A percentile compares a stretch with the other conserved stretches of the same genome.
These are phyloP conservation scores for Trypanosomatidae sp. DNA, from an alignment of 208 protist genomes.

Conservation along the genomic window DNA sequence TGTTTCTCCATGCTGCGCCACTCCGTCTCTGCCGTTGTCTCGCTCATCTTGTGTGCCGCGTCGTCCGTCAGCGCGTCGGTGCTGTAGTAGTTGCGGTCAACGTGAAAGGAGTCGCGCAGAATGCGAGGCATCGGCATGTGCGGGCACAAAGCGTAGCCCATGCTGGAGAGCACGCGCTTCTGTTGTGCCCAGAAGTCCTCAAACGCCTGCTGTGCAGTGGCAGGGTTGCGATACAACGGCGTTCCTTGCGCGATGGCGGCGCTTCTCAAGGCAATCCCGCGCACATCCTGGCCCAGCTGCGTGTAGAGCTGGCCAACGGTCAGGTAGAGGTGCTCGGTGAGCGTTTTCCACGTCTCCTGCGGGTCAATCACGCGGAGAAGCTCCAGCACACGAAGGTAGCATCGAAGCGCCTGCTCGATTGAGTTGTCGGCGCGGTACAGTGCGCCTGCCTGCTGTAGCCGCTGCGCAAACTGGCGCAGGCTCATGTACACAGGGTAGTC, in stretches of 20 bases:
- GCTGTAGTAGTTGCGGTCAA: slow-evolving; percentile 56
- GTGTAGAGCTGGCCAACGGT: slow-evolving; percentile 58
- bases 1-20: slow-evolving; percentile 74
- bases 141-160: slow-evolving; percentile 61
- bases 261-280: slow-evolving; percentile 48
- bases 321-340: slow-evolving; percentile 63
- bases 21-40: slow-evolving; percentile 46
- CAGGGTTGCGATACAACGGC: slow-evolving; percentile 47
- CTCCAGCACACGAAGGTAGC: slow-evolving; percentile 64
- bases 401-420: slow-evolving; percentile 55
- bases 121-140: slow-evolving; percentile 77
- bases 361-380: slow-evolving; percentile 51
- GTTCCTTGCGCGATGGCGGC: slow-evolving; percentile 55
- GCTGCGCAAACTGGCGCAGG: slow-evolving; percentile 51
- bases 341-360: slow-evolving; percentile 44
- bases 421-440: slow-evolving; percentile 53
- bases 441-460: slow-evolving; percentile 48
- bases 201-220: slow-evolving; percentile 40
- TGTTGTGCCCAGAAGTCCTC: slow-evolving; percentile 53
- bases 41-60: slow-evolving; percentile 33
- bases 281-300: slow-evolving; percentile 53
- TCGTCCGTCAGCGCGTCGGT: slow-evolving; percentile 48
- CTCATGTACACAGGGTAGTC: slow-evolving; percentile 46
- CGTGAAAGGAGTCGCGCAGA: slow-evolving; percentile 43
- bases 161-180: slow-evolving; percentile 37